Base-by-base conservation (phyloP, 2,329 filamentous ascomycete species). In the Ascochyta viciae-villosae region DNA sequence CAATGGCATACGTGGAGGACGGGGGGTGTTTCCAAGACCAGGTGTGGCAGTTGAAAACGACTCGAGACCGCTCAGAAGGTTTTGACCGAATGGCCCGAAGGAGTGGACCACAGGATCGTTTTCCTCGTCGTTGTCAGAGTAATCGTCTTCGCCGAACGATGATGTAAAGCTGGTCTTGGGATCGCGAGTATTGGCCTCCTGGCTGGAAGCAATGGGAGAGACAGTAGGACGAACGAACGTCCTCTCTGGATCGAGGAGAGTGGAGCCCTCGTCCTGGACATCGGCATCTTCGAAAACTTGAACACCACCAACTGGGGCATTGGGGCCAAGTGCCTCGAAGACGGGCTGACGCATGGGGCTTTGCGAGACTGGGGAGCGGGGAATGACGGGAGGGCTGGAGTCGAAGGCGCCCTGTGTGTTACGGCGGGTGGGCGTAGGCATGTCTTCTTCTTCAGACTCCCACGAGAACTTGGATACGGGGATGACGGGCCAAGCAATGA, bases 101-200 rank as follows among this genome's bases (percentile, higher is more conserved):
- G 93, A 96, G 75, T 95, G 91, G 16, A 97, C 82, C 50, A 96
- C 87, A 3, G 93, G 93, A 65, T 98, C 95, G 62, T 97, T 97
- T 77, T 98, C 94, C 79, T 97, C 93, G 94, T 89, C 74, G 7
- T 61, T 72, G 61, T 96, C 87, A 46, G 91, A 88, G 49, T 89
- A 85, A 16, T 92, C 87, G 16, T 89, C 87, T 5, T 78, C 64
- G 13, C 60, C 62, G 27, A 75, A 72, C 22, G 70, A 73, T 3
- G 67, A 65, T 16, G 70, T 62, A 19, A 71, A 49, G 52, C 65
- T 74, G 7, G 63, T 46, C 54, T 74, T 72, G 39, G 58, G 19
- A 33, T 66, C 59, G 38, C 63, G 50, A 16, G 41, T n/a, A 38
- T 42, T 47, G 23, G 50, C 43, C 27, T 68, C 62, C 33, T 56